Percentiles rank a stretch among this genome's conserved stretches.
Conservation (phyloP, 352 stramenopile genomes). For the Peronospora destructor region DNA sequence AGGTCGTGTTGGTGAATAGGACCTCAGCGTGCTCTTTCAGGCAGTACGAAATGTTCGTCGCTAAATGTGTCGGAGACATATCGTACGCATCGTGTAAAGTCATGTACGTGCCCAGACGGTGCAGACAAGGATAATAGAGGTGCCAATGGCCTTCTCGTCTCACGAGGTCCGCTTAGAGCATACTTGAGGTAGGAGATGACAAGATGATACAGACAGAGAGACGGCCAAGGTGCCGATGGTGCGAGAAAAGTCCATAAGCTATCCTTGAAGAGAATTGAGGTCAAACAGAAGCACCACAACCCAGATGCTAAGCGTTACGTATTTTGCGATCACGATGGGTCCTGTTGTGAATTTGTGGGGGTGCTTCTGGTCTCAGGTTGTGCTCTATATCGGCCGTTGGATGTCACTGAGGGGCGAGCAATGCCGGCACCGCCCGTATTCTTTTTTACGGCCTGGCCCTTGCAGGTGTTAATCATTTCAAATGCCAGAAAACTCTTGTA, state of each 20-base stretch:
- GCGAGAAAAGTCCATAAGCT: constrained; percentile 55
- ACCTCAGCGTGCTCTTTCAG: constrained; percentile 32
- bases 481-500: constrained; percentile 25
- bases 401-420: constrained; percentile 20
- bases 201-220: too few relatives aligned
- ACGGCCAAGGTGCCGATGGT: constrained; percentile 28
- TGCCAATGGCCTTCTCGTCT: too few relatives aligned
- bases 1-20: constrained; percentile 39
- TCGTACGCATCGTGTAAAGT: constrained; percentile 23
- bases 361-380: constrained; percentile 13
- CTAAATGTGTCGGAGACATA: constrained; percentile 18
- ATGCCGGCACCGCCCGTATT: constrained; percentile 12
- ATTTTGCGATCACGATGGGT: constrained; percentile 14
- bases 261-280: constrained; percentile 34
- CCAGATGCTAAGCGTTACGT: constrained; percentile 29
- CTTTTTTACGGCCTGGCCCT: constrained; percentile 9
- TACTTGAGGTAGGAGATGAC: too few relatives aligned
- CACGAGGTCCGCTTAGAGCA: too few relatives aligned
- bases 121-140: constrained; percentile 28
- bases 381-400: constrained; percentile 26
- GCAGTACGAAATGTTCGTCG: constrained; percentile 48
- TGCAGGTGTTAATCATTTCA: constrained; percentile 18
- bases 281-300: constrained; percentile 38
- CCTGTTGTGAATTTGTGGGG: too few relatives aligned
- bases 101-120: constrained; percentile 26